A percentile compares a stretch with the other conserved stretches of the same genome.
Conservation (phyloP, 306 rosid species). For the Amphicarpaea edgeworthii region DNA sequence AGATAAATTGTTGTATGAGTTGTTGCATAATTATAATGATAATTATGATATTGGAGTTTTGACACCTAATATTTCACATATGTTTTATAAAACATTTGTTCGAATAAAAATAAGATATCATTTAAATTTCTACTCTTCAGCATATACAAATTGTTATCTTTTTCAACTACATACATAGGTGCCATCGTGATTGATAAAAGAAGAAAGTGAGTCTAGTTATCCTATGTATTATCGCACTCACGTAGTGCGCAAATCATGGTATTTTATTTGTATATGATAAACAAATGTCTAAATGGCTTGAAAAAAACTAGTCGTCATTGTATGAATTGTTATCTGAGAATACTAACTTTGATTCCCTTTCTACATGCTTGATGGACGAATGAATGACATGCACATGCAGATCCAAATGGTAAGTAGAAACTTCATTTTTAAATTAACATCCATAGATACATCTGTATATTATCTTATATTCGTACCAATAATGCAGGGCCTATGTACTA, state of each 20-base stretch:
- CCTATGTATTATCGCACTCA: neutral
- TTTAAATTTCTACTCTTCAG: neutral
- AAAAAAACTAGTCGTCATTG: neutral
- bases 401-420: slow-evolving; percentile 80
- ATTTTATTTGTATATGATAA: too few relatives aligned
- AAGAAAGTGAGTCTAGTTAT: neutral
- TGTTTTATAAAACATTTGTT: neutral
- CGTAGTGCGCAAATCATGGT: neutral
- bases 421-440: neutral
- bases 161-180: neutral
- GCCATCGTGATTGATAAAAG: neutral
- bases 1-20: too few relatives aligned
- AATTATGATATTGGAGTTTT: too few relatives aligned
- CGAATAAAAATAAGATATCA: neutral
- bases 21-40: too few relatives aligned
- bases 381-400: slow-evolving; percentile 47
- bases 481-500: slow-evolving; percentile 77
- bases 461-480: neutral
- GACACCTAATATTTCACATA: slow-evolving; percentile 30
- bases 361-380: slow-evolving; percentile 41
- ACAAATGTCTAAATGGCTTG: too few relatives aligned
- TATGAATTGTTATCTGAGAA: neutral
- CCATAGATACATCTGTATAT: neutral
- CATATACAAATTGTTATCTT: neutral
- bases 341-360: slow-evolving; percentile 25